Evolutionary conservation across 2,329 filamentous ascomycete species (phyloP), one percentile per base, ranked within the genome.

Genomic region (Aspergillus pseudotamarii): DNA sequence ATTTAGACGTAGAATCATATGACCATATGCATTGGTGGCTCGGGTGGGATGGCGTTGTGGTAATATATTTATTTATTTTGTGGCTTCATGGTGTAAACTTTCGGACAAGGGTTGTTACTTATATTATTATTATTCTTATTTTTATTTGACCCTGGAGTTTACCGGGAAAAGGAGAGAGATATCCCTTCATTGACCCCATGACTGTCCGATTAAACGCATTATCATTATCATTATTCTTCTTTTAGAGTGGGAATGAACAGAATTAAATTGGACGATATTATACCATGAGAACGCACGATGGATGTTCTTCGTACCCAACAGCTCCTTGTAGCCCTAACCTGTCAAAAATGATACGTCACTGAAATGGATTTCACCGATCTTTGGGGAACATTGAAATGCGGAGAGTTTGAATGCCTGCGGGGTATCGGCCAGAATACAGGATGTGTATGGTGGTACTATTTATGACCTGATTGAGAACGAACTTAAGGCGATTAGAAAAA

Each of bases 1-100:
- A 51, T 51, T 32, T 51, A 32, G 48, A 50, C 8, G 23, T 50
- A 50, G 46, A 50, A 51, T 51, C 48, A 51, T 51, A 51, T 51
- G 48, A 51, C 48, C 28, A 10, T 19, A 32, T 32, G 48, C 21
- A 32, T 51, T 32, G 28, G 48, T 34, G 28, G 48, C 30, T n/a
- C 28, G 28, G 10, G 48, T 21, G 23, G 28, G 48, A 32, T 51
- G 48, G 48, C 48, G 48, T 51, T 51, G 28, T 51, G 48, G 48
- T 51, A 16, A 36, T 36, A 16, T 36, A 16, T 16, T 36, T 36
- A 36, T 36, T 14, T 36, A 36, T 51, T 48, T 46, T 48, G 45
- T 51, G 48, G 48, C 26, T 51, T 51, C 19, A 34, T 34, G 28
- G 48, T 34, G 9, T n/a, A 51, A 34, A 19, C 28, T 21, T 21